phyloP scores from a whole-genome alignment of 441 rosid genomes.

The Populus hybrid region DNA sequence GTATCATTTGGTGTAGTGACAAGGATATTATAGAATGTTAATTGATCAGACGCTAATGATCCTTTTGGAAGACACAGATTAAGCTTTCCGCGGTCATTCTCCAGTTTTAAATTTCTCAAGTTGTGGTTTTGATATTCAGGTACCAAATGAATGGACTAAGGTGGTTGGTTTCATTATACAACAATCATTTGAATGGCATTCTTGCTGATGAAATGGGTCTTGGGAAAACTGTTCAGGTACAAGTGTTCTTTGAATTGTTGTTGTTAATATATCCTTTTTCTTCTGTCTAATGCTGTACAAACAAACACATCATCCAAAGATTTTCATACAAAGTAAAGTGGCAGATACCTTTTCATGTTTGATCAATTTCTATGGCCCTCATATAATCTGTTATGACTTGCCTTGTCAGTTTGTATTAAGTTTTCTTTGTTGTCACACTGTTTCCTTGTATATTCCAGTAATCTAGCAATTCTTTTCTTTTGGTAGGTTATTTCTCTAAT shows the following conservation, averaged over 20 bases:
- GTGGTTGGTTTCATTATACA: conserved; percentile 90
- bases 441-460: not conserved
- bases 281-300: not conserved
- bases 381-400: not conserved
- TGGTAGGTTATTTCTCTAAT: conserved; percentile 81
- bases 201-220: conserved; percentile 99
- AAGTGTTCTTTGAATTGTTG: not conserved
- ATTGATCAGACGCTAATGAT: not conserved
- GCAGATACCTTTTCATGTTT: not conserved
- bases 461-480: not conserved
- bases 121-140: conserved; percentile 45
- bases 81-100: not conserved
- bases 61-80: not conserved
- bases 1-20: not conserved
- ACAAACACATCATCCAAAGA: not conserved
- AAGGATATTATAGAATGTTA: not conserved
- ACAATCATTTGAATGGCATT: conserved; percentile 89
- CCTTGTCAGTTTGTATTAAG: not conserved
- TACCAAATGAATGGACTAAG: conserved; percentile 95
- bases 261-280: not conserved
- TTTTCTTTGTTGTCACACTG: not conserved
- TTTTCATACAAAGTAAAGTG: not conserved
- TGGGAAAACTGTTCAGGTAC: conserved; percentile 96
- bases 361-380: not conserved
- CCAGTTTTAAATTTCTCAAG: conserved; percentile 15